Evolutionary conservation across 495 filamentous ascomycete species (phyloP), one percentile per base, ranked within the genome.

Genomic region (Penicillium robsamsonii): DNA sequence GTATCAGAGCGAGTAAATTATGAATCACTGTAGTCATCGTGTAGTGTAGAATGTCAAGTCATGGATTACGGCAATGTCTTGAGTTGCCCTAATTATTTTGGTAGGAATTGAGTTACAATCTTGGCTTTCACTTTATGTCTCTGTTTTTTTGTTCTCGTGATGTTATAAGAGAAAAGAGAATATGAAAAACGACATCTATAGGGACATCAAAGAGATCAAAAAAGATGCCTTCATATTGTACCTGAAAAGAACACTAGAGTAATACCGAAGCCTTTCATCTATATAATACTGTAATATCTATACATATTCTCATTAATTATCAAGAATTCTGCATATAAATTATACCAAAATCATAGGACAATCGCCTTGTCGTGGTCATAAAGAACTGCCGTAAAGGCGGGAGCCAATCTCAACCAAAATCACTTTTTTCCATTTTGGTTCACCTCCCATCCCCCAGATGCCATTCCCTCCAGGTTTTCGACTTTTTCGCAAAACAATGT

Each of bases 401-500:
- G n/a, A 31, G 27, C 29, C 18, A 18, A 54, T 33, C 38, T 42
- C 43, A 13, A 56, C 27, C 51, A 35, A 46, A 46, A 44, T 15
- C 17, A 25, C 40, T 22, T 43, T 58, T 58, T 57, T 55, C 33
- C 57, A 38, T 40, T 15, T 10, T 22, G 15, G 38, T 35, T 10
- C 24, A 30, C 24, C 37, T 5, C 25, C 52, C 45, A 44, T 25
- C 44, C 48, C 50, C 56, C 66, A 61, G 57, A 76, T 76, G 74
- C 57, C 42, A 58, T 50, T 73, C n/a, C 70, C 61, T 29, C 61
- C 56, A 56, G 65, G 67, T 35, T 57, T 71, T 24, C 60, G 60
- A 37, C 60, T 69, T 30, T 73, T 75, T 43, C 72, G 72, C 53
- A 68, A 50, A 47, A 85, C 83, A 76, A 87, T 79, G 75, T 75